Evolutionary conservation across 2,329 filamentous ascomycete genomes (phyloP).

Genomic region (Coniochaeta sp.): DNA sequence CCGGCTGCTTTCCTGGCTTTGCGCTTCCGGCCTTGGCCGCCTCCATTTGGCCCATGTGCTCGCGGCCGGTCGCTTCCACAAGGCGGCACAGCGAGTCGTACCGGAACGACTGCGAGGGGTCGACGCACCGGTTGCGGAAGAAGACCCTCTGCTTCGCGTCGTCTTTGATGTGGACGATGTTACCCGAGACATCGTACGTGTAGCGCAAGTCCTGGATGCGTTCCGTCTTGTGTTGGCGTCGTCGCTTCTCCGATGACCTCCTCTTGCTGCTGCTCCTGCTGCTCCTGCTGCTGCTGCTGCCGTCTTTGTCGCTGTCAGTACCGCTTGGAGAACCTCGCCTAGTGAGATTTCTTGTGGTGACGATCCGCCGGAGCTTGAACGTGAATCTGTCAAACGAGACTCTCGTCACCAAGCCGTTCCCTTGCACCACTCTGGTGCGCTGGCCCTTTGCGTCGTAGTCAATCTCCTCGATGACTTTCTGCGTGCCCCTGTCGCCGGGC

Average conservation of each 20-base stretch:
- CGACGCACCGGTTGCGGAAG: slow-evolving; percentile 13
- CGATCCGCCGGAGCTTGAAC: not conserved
- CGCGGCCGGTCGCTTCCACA: slow-evolving; percentile 14
- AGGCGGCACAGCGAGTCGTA: slow-evolving; percentile 15
- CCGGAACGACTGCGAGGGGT: slow-evolving; percentile 6
- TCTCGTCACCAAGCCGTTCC: not conserved
- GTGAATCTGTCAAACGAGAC: not conserved
- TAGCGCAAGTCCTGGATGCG: slow-evolving; percentile 14
- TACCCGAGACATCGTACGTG: slow-evolving; percentile 13
- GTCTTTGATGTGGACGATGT: slow-evolving; percentile 12
- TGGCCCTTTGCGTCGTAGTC: not conserved
- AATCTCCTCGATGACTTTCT: not conserved
- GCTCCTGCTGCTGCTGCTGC: too few species aligned
- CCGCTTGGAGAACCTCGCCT: too few species aligned
- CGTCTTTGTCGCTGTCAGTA: too few species aligned
- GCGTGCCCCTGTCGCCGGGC: not conserved
- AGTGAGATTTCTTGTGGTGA: too few species aligned
- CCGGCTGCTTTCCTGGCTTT: too few species aligned
- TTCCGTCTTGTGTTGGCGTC: too few species aligned
- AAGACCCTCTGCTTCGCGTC: slow-evolving; percentile 14
- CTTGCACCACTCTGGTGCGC: not conserved
- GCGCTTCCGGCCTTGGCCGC: not conserved
- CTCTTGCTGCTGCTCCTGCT: too few species aligned
- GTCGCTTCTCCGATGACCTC: too few species aligned
- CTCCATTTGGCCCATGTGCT: slow-evolving; percentile 6